Conservation (phyloP, 2,329 filamentous ascomycete genomes). For the Penicillium italicum region DNA sequence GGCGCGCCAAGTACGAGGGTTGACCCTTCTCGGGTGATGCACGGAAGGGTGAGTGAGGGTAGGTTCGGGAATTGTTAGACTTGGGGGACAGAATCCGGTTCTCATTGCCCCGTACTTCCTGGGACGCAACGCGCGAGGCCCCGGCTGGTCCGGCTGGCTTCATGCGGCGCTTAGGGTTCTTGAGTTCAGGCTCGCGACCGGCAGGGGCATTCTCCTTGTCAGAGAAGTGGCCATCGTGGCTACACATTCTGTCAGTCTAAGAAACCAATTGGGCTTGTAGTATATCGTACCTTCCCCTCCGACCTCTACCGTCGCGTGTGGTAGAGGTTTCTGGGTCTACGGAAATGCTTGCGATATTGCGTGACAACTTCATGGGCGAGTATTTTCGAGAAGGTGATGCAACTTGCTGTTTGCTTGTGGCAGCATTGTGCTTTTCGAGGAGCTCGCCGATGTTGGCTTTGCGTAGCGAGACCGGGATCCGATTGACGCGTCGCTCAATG, state of each 20-base stretch:
- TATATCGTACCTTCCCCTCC: slow-evolving; percentile 32
- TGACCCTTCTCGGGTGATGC: slow-evolving; percentile 41
- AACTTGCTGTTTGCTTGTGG: slow-evolving; percentile 26
- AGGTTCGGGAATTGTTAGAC: slow-evolving; percentile 72
- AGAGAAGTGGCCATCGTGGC: slow-evolving; percentile 59
- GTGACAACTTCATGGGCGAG: slow-evolving; percentile 29
- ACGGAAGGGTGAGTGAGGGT: slow-evolving; percentile 55
- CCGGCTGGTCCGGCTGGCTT: slow-evolving; percentile 40
- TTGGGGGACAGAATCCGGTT: slow-evolving; percentile 72
- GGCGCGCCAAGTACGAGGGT: slow-evolving; percentile 55
- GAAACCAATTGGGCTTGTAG: not conserved
- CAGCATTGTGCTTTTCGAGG: slow-evolving; percentile 50
- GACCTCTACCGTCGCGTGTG: slow-evolving; percentile 29
- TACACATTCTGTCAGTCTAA: slow-evolving; percentile 33
- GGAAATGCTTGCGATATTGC: slow-evolving; percentile 30
- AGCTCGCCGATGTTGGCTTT: slow-evolving; percentile 80
- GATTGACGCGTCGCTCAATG: slow-evolving; percentile 88
- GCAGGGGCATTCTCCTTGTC: slow-evolving; percentile 71
- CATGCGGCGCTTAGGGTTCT: slow-evolving; percentile 68
- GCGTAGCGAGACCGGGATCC: slow-evolving; percentile 76
- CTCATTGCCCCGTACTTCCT: slow-evolving; percentile 45
- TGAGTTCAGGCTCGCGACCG: slow-evolving; percentile 43
- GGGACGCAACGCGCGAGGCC: slow-evolving; percentile 42
- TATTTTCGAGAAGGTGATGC: slow-evolving; percentile 32
- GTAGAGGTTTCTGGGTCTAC: slow-evolving; percentile 30